These are phyloP conservation scores for Mitragyna speciosa DNA, from an alignment of 257 asterid genomes.

Conservation along the genomic window DNA sequence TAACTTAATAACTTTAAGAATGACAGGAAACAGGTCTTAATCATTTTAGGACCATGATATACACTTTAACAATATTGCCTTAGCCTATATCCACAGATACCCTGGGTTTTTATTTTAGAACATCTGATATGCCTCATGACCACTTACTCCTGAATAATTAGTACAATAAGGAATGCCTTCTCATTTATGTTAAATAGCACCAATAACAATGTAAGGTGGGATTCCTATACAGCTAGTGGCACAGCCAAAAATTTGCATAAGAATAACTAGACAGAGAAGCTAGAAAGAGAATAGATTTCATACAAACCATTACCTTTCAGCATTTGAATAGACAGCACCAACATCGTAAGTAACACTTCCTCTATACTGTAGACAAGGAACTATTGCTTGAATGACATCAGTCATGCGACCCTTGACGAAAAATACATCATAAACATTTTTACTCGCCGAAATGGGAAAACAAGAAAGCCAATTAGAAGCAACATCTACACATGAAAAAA, in stretches of 20 bases:
- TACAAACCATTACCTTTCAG: constrained; percentile 65
- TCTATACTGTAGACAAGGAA: constrained; percentile 70
- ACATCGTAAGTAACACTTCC: constrained; percentile 41
- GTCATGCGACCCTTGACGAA: constrained; percentile 59
- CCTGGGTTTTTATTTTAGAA: background rate
- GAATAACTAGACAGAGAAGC: background rate
- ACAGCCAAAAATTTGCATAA: background rate
- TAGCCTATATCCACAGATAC: background rate
- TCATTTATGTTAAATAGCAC: background rate
- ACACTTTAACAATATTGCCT: background rate
- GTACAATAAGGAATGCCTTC: background rate
- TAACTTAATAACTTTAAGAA: background rate
- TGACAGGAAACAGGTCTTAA: background rate
- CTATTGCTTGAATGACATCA: constrained; percentile 63
- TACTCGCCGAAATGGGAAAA: constrained; percentile 80
- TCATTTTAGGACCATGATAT: background rate
- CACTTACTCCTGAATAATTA: background rate
- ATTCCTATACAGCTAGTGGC: no score
- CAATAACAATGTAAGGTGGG: background rate
- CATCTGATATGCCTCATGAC: background rate
- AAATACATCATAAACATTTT: constrained; percentile 72
- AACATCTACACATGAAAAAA: constrained; percentile 55
- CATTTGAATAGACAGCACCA: constrained; percentile 59
- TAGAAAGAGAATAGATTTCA: constrained; percentile 1
- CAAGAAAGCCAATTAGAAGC: constrained; percentile 83